phyloP scores from a whole-genome alignment of 1,284 basidiomycete species.

The Leccinum solheimii region DNA sequence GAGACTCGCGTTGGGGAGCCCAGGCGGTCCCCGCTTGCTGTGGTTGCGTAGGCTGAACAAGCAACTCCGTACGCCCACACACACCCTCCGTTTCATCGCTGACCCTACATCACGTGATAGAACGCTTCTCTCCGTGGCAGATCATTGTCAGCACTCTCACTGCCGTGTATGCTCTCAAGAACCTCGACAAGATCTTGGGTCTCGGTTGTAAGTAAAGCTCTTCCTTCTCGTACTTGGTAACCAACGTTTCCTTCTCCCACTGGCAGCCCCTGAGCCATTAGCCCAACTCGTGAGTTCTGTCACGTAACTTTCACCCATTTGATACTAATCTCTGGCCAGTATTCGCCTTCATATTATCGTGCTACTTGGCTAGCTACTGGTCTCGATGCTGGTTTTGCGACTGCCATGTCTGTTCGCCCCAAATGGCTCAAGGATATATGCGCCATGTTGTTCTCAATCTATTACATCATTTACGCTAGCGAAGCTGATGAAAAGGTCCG shows the following conservation, averaged over 20 bases:
- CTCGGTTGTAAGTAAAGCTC: conserved; percentile 64
- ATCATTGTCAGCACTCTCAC: conserved; percentile 86
- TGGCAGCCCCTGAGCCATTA: conserved; percentile 87
- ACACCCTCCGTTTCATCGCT: background rate
- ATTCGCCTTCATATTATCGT: conserved; percentile 91
- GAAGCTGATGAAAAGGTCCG: conserved; percentile 92
- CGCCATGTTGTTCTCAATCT: conserved; percentile 81
- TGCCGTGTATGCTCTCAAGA: conserved; percentile 79
- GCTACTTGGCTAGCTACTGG: conserved; percentile 96
- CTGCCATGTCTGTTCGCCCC: conserved; percentile 90
- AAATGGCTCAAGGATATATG: conserved; percentile 90
- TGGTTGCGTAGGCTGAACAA: conserved; percentile 64
- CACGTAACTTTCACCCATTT: background rate
- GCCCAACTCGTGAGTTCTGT: conserved; percentile 69
- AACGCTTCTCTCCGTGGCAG: conserved; percentile 93
- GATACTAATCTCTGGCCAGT: conserved; percentile 48
- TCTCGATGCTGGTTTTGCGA: conserved; percentile 96
- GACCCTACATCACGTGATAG: conserved; percentile 40
- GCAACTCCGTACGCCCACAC: conserved; percentile 51
- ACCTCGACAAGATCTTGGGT: conserved; percentile 87
- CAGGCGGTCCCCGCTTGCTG: conserved; percentile 63
- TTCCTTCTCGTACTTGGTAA: conserved; percentile 1
- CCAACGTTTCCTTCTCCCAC: conserved; percentile 1
- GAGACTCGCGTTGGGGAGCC: conserved; percentile 71
- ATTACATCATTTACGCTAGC: conserved; percentile 93